Base-by-base conservation (phyloP, 192 early-diverging fungal species). In the Anaeromyces robustus region DNA sequence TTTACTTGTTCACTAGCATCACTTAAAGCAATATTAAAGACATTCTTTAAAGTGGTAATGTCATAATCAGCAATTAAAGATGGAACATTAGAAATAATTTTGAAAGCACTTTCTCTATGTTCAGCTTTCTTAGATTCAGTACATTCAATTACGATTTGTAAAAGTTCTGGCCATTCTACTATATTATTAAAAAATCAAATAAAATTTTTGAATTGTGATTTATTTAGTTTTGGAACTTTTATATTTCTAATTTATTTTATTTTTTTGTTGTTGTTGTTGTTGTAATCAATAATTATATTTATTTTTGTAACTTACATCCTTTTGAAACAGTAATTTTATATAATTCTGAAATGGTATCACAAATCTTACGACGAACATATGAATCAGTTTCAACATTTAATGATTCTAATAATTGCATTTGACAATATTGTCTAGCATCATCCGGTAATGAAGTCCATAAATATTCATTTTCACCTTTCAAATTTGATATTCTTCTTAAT, bases 301-400 rank as follows among this genome's bases (percentile, higher is more conserved):
- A 34, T 7, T 12, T 34, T 34, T 34, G 32, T 12, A n/a, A 39
- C 87, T 85, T 81, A 89, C 89, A 86, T 77, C 85, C 86, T 81
- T 86, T 88, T 77, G 81, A 59, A 16, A 86, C 81, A 52, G 86
- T 85, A 79, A 89, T 87, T 83, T 90, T 91, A 81, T 93, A 91
- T 77, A 99, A 88, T 83, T 98, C 96, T 22, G 96, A 87, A 84
- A 97, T 93, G 29, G 96, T 94, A 85, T 98, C 97, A 84, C 93
- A 95, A 77, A 99, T 88, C 88, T 98, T 99, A 85, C 96, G 92
- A 68, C 96, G 91, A 30, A 94, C 92, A 17, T 86, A 86, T 81
- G 86, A 83, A 79, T 91, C 92, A 29, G 86, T 86, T 85, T 98
- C 97, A 77, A 89, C 87, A 29, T 89, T 86, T 39, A 99, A 89